phyloP scores from a whole-genome alignment of 495 filamentous ascomycete genomes.

The Penicillium nucicola region DNA sequence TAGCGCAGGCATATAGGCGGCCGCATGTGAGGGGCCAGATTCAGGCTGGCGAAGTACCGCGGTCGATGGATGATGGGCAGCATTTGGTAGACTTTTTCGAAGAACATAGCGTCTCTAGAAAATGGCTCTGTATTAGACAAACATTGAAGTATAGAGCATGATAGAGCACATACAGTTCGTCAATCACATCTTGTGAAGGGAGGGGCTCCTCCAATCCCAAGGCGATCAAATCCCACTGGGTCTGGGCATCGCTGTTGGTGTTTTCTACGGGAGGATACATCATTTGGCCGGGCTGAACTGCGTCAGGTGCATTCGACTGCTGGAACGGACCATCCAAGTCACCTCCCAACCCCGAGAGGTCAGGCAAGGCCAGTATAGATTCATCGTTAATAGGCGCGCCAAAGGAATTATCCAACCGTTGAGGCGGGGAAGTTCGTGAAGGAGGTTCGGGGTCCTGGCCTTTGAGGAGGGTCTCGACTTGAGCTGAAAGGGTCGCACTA shows the following conservation, averaged over 20 bases:
- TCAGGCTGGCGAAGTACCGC: constrained; percentile 80
- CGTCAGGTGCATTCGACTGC: constrained; percentile 20
- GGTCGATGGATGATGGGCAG: constrained; percentile 85
- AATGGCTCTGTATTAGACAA: constrained; percentile 8
- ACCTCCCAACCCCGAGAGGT: constrained; percentile 22
- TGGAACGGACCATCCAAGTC: constrained; percentile 21
- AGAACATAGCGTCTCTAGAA: constrained; percentile 76
- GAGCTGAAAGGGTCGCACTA: constrained; percentile 52
- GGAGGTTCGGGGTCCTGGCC: constrained; percentile 42
- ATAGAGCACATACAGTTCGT: constrained; percentile 69
- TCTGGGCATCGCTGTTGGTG: constrained; percentile 49
- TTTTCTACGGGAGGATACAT: constrained; percentile 15
- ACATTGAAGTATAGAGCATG: not conserved
- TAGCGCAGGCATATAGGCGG: constrained; percentile 89
- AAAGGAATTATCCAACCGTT: constrained; percentile 23
- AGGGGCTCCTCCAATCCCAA: constrained; percentile 90
- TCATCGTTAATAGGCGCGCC: constrained; percentile 23
- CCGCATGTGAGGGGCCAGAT: constrained; percentile 76
- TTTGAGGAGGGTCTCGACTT: constrained; percentile 91
- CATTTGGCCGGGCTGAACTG: constrained; percentile 19
- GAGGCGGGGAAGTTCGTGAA: constrained; percentile 16
- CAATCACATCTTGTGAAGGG: constrained; percentile 80
- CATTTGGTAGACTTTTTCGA: constrained; percentile 83
- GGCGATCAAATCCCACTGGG: constrained; percentile 90
- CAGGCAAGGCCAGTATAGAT: constrained; percentile 19